Percentiles rank a stretch among this genome's conserved stretches.
Evolutionary conservation across 495 filamentous ascomycete genomes (phyloP).

Genomic region (Penicillium coffeae): DNA sequence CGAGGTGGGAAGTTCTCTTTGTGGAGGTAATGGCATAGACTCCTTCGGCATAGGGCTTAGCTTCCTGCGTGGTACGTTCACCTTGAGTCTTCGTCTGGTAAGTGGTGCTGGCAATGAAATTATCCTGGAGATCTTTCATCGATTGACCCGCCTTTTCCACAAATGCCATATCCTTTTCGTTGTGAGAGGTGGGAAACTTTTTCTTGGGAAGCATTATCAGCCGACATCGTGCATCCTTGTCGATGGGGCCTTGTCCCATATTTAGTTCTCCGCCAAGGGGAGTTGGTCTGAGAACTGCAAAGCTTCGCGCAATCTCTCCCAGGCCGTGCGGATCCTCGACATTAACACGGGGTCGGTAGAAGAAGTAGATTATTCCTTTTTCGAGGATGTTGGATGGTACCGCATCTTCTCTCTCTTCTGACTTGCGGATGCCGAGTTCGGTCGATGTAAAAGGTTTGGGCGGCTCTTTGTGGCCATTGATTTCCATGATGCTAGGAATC

Average conservation of each 20-base stretch:
- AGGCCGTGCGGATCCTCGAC: slow-evolving; percentile 67
- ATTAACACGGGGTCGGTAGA: slow-evolving; percentile 73
- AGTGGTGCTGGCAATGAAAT: slow-evolving; percentile 60
- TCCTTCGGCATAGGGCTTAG: slow-evolving; percentile 75
- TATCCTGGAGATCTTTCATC: slow-evolving; percentile 68
- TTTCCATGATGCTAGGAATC: too few species aligned
- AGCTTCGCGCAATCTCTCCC: slow-evolving; percentile 72
- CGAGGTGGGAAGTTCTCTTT: slow-evolving; percentile 68
- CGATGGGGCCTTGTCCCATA: slow-evolving; percentile 54
- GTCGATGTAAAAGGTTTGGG: slow-evolving; percentile 5
- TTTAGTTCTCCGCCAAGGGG: slow-evolving; percentile 64
- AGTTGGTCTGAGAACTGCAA: slow-evolving; percentile 77
- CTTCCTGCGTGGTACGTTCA: slow-evolving; percentile 64
- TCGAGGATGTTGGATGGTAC: slow-evolving; percentile 77
- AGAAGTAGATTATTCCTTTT: slow-evolving; percentile 94
- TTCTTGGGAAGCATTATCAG: slow-evolving; percentile 85
- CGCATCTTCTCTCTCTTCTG: slow-evolving; percentile 47
- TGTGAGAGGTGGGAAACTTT: slow-evolving; percentile 65
- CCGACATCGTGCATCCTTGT: slow-evolving; percentile 58
- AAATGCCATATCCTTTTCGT: slow-evolving; percentile 76
- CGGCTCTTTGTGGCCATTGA: not conserved
- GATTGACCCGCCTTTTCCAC: slow-evolving; percentile 72
- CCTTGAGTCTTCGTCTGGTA: slow-evolving; percentile 78
- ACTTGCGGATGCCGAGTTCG: slow-evolving; percentile 29
- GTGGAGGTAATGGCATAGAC: slow-evolving; percentile 80